Percentiles rank a stretch among this genome's conserved stretches.
phyloP scores from a whole-genome alignment of 768 basidiomycete species.

The Russula ochroleuca region DNA sequence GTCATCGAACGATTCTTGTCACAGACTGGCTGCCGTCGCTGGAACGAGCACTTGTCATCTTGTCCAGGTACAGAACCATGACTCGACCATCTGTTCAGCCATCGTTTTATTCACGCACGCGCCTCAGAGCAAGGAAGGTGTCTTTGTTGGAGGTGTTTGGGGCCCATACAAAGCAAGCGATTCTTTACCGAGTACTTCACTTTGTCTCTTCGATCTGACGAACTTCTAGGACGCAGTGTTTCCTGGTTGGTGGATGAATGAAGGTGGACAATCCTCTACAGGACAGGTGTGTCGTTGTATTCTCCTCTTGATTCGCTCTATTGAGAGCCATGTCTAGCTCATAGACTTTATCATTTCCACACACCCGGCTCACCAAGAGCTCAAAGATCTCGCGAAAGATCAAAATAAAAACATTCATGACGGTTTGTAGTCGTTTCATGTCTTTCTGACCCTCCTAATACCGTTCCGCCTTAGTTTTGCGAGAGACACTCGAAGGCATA shows the following conservation, averaged over 20 bases:
- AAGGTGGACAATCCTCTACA: slow-evolving; percentile 97
- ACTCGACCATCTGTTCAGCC: too few species aligned
- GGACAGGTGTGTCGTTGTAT: slow-evolving; percentile 57
- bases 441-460: not conserved
- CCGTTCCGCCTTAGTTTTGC: slow-evolving; percentile 50
- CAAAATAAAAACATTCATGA: slow-evolving; percentile 56
- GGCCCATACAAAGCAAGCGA: slow-evolving; percentile 70
- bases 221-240: slow-evolving; percentile 73
- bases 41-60: slow-evolving; percentile 97
- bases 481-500: slow-evolving; percentile 66
- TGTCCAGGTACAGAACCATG: slow-evolving; percentile 56
- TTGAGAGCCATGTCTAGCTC: slow-evolving; percentile 44
- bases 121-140: slow-evolving; percentile 64
- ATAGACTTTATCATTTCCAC: slow-evolving; percentile 94
- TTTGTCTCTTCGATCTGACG: slow-evolving; percentile 4
- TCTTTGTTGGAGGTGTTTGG: slow-evolving; percentile 92
- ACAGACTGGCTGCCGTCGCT: slow-evolving; percentile 86
- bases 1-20: slow-evolving; percentile 73
- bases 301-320: not conserved
- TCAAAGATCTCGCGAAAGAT: slow-evolving; percentile 59
- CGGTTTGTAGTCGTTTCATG: slow-evolving; percentile 37
- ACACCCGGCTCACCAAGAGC: slow-evolving; percentile 75
- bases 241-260: slow-evolving; percentile 99
- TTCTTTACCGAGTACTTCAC: slow-evolving; percentile 9
- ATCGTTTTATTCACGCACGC: not conserved